Base-by-base conservation (phyloP, 305 asterid genomes). In the Fraxinus dipetala region DNA sequence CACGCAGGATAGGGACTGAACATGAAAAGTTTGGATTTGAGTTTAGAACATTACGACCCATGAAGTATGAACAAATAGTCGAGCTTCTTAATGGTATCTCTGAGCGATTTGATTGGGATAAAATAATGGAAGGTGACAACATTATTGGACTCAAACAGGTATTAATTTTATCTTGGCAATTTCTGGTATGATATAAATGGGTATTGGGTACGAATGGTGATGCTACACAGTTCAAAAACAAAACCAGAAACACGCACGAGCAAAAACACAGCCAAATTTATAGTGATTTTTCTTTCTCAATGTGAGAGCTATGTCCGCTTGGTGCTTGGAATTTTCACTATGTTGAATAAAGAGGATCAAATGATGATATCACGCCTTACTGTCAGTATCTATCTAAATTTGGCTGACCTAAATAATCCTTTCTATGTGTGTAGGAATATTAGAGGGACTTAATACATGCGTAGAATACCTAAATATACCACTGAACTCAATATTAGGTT, bases 61-160 rank as follows among this genome's bases (percentile, higher is more conserved):
- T 94, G 93, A 93, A 90, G 80, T 94, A 95, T 81, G 92, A 92
- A 65, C 99, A 95, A 85, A 95, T 95, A 79, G 87, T 94, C 14
- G 96, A 94, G 86, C 91, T 95, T 83, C 97, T 95, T 73, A 86
- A 92, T 79, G 85, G 90, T 84, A 92, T 95, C 81, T 92, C 97
- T 31, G 98, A 95, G 93, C 91, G 98, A 89, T 95, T 95, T 93
- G 97, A 89, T 63, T 95, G 99, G 97, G 98, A 94, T 24, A 95
- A 93, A 88, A 84, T 95, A 84, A 92, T 94, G 98, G 98, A 95
- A 85, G 98, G 91, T 74, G 97, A 94, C 77, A 72, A 91, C 74
- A 90, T 94, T 79, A 95, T 95, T 87, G 99, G 98, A 83, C 93
- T 95, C 83, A 90, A 92, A 86, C 97, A 94, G 99, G 99, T 92